phyloP scores from a whole-genome alignment of 75 land plant species.

The Pseudotsuga menziesii region DNA sequence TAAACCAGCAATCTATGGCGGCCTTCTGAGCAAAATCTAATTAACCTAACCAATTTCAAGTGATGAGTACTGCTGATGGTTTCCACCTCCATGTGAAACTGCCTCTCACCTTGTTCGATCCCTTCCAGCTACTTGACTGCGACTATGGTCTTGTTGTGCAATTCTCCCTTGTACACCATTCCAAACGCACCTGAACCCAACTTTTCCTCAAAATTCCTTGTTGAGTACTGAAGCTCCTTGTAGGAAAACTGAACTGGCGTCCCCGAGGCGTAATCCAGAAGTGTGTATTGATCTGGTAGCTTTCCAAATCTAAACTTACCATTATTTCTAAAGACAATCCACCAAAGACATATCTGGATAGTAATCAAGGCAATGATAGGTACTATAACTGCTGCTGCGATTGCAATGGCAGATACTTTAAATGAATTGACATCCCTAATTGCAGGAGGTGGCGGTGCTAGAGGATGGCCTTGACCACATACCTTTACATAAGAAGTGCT shows the following conservation, averaged over 20 bases:
- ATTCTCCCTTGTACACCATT: slow-evolving; percentile 60
- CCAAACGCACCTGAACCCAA: slow-evolving; percentile 87
- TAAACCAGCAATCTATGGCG: slow-evolving; percentile 73
- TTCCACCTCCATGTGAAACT: slow-evolving; percentile 81
- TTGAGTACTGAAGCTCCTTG: slow-evolving; percentile 57
- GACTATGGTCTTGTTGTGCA: slow-evolving; percentile 40
- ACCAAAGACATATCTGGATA: slow-evolving; percentile 32
- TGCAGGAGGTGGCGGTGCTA: slow-evolving; percentile 6
- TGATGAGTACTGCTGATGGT: slow-evolving; percentile 87
- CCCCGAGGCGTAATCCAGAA: slow-evolving; percentile 73
- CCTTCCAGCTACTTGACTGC: slow-evolving; percentile 85
- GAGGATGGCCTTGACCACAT: slow-evolving; percentile 35
- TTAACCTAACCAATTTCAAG: slow-evolving; percentile 72
- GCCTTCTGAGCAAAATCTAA: slow-evolving; percentile 83
- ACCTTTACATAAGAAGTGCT: slow-evolving; percentile 69
- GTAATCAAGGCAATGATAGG: slow-evolving; percentile 11
- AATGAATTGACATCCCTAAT: neutral
- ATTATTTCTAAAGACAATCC: slow-evolving; percentile 33
- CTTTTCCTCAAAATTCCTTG: slow-evolving; percentile 71
- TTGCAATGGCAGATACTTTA: neutral
- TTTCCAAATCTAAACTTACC: slow-evolving; percentile 22
- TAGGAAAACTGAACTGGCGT: slow-evolving; percentile 75
- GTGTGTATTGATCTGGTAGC: slow-evolving; percentile 42
- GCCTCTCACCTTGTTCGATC: slow-evolving; percentile 81
- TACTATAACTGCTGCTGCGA: slow-evolving; percentile 6